Conservation (phyloP, 192 early-diverging fungal genomes). For the Mycoemilia scoparia region DNA sequence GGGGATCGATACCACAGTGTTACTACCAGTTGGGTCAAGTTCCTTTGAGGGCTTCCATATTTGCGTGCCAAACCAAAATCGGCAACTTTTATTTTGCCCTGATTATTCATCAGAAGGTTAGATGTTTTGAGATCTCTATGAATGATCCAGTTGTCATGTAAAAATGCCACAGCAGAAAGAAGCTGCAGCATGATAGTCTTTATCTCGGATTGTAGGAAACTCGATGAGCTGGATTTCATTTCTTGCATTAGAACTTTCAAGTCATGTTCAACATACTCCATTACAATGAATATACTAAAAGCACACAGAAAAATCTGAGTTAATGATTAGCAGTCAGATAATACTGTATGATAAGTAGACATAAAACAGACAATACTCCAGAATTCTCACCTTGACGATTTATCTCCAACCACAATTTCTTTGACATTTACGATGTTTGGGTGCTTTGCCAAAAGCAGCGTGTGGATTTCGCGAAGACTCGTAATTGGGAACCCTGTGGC, state of each 20-base stretch:
- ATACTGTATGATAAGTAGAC: no score
- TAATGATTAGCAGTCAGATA: background rate
- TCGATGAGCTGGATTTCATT: conserved; percentile 50
- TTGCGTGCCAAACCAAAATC: conserved; percentile 95
- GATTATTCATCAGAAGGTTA: conserved; percentile 54
- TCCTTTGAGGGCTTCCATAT: conserved; percentile 54
- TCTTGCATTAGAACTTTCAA: conserved; percentile 75
- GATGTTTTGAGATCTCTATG: conserved; percentile 82
- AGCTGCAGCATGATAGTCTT: conserved; percentile 65
- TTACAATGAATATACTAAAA: conserved; percentile 78
- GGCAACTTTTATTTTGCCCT: conserved; percentile 78
- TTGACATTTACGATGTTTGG: conserved; percentile 67
- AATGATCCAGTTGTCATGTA: conserved; percentile 78
- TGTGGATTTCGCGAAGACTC: conserved; percentile 56
- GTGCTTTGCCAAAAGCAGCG: conserved; percentile 57
- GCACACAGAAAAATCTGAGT: conserved; percentile 5
- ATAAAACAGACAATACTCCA: no score
- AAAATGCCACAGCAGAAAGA: conserved; percentile 56
- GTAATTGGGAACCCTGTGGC: conserved; percentile 68
- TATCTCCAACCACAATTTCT: conserved; percentile 55
- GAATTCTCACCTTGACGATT: conserved; percentile 31
- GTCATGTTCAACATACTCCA: conserved; percentile 96
- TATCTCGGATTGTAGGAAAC: conserved; percentile 77
- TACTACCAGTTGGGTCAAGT: conserved; percentile 84
- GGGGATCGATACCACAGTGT: conserved; percentile 96